These are phyloP conservation scores for Erythrobasidium hasegawianum DNA, from an alignment of 1,284 basidiomycete species.

Conservation along the genomic window DNA sequence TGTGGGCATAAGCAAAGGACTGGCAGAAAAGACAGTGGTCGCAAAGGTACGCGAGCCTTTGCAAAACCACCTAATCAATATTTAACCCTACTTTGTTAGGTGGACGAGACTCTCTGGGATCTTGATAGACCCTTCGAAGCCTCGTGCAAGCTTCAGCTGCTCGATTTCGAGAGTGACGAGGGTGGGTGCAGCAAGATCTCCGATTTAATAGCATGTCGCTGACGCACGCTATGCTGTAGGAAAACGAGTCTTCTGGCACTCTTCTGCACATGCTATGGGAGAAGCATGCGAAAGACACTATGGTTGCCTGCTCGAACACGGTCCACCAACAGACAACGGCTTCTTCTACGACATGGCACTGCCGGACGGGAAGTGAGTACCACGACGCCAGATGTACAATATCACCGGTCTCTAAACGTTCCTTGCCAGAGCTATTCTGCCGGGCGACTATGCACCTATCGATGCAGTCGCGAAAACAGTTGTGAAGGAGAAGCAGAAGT, in stretches of 20 bases:
- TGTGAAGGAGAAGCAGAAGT: constrained; percentile 95
- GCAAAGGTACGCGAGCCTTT: constrained; percentile 64
- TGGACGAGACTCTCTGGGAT: constrained; percentile 86
- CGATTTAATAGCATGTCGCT: not conserved
- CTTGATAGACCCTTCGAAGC: constrained; percentile 86
- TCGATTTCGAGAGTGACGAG: constrained; percentile 94
- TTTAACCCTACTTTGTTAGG: constrained; percentile 54
- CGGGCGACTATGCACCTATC: constrained; percentile 78
- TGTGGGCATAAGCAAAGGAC: constrained; percentile 76
- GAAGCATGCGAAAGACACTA: constrained; percentile 96
- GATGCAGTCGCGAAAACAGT: constrained; percentile 84
- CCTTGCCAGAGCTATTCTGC: constrained; percentile 62
- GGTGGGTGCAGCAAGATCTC: no score
- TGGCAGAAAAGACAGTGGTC: constrained; percentile 87
- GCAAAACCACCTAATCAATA: not conserved
- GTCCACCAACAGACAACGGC: constrained; percentile 94
- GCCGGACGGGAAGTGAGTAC: constrained; percentile 42
- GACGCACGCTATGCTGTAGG: constrained; percentile 55
- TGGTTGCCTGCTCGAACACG: constrained; percentile 94
- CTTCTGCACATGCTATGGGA: constrained; percentile 97
- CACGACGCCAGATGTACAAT: not conserved
- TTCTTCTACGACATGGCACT: constrained; percentile 97
- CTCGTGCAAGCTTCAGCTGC: constrained; percentile 73
- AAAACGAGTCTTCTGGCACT: constrained; percentile 98
- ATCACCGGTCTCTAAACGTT: not conserved